Base-by-base conservation (phyloP, 2,329 filamentous ascomycete genomes). In the Acephala macrosclerotiorum region DNA sequence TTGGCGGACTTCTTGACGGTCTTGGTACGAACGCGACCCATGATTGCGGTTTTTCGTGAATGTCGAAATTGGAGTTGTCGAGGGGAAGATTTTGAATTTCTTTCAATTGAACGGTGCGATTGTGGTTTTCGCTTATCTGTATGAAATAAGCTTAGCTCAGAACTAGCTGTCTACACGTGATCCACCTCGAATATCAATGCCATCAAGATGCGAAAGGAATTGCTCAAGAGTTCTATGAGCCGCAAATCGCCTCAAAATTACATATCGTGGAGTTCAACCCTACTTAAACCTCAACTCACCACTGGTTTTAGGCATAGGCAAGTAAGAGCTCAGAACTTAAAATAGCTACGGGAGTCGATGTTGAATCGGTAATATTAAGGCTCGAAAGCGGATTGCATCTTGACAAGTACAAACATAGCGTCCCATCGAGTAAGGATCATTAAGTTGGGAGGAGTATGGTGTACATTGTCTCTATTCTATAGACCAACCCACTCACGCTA, bases 1-100 rank as follows among this genome's bases (percentile, higher is more conserved):
- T 99, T 99, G 87, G 96, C 94, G 88, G 89, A 76, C 72, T 77
- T 76, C 72, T 76, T 76, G 65, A 79, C 79, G 40, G 75, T 76
- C 77, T 81, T 81, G 68, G 79, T 81, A 70, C 79, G 78, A 75
- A 81, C 79, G 70, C 78, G 78, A 77, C 78, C 78, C 78, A 80
- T 80, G 68, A 71, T 77, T 75, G 75, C 75, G 73, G 69, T 73
- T 69, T 72, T 20, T 61, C 35, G 62, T 36, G 58, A 35, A 64
- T 70, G 66, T 68, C 66, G 59, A 60, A 58, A 42, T 60, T 66
- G 38, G 38, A 61, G 61, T 65, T 64, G 64, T 68, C 64, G 64
- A 59, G 35, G 55, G 55, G 55, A 56, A 36, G 6, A 57, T 12
- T 57, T 57, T 40, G 20, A 22, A 36, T 22, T 51, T 51, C 47